These are phyloP conservation scores for Fusarium xyrophilum DNA, from an alignment of 2,329 filamentous ascomycete species.

Conservation along the genomic window DNA sequence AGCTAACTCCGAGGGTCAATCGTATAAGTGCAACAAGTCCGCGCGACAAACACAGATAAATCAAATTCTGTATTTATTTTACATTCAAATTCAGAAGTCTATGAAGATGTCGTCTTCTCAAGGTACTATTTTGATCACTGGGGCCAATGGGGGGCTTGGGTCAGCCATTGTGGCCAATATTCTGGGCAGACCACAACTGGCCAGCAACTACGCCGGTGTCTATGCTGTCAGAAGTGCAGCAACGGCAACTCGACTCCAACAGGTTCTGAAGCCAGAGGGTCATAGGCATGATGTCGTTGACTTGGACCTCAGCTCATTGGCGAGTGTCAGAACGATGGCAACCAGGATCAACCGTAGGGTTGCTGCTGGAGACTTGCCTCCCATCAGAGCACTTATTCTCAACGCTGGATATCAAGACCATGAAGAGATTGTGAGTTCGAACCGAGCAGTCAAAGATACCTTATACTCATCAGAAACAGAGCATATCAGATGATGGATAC, in stretches of 20 bases:
- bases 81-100: no score
- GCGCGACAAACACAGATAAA: background rate
- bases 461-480: constrained; percentile 26
- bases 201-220: constrained; percentile 45
- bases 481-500: constrained; percentile 42
- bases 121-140: constrained; percentile 49
- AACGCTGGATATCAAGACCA: constrained; percentile 44
- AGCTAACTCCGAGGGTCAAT: background rate
- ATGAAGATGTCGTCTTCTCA: constrained; percentile 22
- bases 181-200: constrained; percentile 40
- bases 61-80: background rate
- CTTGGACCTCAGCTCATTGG: constrained; percentile 44
- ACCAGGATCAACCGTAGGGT: constrained; percentile 43
- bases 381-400: constrained; percentile 50
- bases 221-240: constrained; percentile 48
- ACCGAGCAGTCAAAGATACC: background rate
- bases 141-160: constrained; percentile 50
- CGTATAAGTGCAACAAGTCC: constrained; percentile 26
- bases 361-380: constrained; percentile 45
- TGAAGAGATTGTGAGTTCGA: constrained; percentile 34
- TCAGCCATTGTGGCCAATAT: constrained; percentile 45
- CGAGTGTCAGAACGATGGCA: constrained; percentile 40
- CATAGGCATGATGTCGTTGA: constrained; percentile 46
- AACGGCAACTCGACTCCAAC: constrained; percentile 41
- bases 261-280: constrained; percentile 27